phyloP scores from a whole-genome alignment of 2,329 filamentous ascomycete genomes.

The Chalaropsis ovoidea region DNA sequence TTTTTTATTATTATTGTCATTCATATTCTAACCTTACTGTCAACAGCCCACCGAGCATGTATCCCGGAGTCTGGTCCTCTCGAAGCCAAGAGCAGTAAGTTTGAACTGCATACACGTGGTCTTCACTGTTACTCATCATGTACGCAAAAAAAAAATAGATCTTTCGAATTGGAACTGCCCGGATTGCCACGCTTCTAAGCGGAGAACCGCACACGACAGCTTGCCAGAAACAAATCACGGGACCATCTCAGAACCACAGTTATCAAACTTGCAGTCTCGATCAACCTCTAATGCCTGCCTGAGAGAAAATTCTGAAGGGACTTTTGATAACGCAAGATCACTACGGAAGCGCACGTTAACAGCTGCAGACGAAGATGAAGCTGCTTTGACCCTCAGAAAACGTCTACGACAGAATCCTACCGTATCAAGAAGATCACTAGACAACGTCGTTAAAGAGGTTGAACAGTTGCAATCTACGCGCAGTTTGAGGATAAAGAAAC shows the following conservation, averaged over 20 bases:
- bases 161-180: conserved; percentile 43
- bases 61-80: conserved; percentile 51
- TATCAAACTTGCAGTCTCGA: not conserved
- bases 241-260: not conserved
- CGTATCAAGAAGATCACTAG: conserved; percentile 28
- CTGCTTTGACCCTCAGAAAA: conserved; percentile 18
- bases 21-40: conserved; percentile 16
- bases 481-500: conserved; percentile 21
- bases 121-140: not conserved
- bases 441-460: conserved; percentile 31
- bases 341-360: conserved; percentile 24
- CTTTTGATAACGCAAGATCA: conserved; percentile 15
- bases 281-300: not conserved
- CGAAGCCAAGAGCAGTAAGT: conserved; percentile 40
- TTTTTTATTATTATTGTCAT: conserved; percentile 28
- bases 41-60: conserved; percentile 79
- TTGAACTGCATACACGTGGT: not conserved
- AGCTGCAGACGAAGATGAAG: conserved; percentile 24
- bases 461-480: conserved; percentile 23
- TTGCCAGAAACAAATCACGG: not conserved
- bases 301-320: not conserved
- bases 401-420: conserved; percentile 22
- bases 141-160: conserved; percentile 33
- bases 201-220: not conserved
- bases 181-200: not conserved